These are phyloP conservation scores for Berkeleyomyces rouxiae DNA, from an alignment of 2,329 filamentous ascomycete species.

Conservation along the genomic window DNA sequence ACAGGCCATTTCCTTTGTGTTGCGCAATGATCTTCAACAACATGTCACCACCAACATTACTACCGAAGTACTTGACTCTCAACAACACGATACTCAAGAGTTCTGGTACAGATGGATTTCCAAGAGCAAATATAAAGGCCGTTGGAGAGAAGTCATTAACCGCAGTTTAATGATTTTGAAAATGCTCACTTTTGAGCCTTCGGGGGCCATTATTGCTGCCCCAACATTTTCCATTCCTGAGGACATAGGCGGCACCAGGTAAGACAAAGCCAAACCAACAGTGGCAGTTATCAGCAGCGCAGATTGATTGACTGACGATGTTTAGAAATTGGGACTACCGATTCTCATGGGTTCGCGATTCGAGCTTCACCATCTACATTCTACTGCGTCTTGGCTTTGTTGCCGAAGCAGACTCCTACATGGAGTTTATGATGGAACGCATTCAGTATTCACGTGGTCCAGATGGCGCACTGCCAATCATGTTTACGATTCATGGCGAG, in stretches of 20 bases:
- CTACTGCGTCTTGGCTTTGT: conserved; percentile 60
- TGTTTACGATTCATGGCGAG: conserved; percentile 64
- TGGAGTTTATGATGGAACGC: conserved; percentile 59
- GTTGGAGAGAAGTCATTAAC: conserved; percentile 55
- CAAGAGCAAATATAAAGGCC: conserved; percentile 52
- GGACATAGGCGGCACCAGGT: conserved; percentile 47
- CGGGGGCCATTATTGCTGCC: conserved; percentile 59
- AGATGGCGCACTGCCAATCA: conserved; percentile 54
- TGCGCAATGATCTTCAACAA: conserved; percentile 43
- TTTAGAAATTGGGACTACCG: conserved; percentile 53
- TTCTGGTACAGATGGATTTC: conserved; percentile 63
- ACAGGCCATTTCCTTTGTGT: conserved; percentile 51
- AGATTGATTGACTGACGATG: conserved; percentile 6
- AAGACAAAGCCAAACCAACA: conserved; percentile 4
- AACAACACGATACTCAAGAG: conserved; percentile 52
- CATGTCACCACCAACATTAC: conserved; percentile 43
- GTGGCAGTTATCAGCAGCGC: background rate
- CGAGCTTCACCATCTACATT: conserved; percentile 64
- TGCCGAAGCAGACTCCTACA: conserved; percentile 61
- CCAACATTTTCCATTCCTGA: conserved; percentile 66
- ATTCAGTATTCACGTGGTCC: conserved; percentile 43
- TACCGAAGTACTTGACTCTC: conserved; percentile 36
- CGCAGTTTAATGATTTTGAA: conserved; percentile 60
- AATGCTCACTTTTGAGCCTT: conserved; percentile 62
- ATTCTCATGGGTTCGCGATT: conserved; percentile 65